These are phyloP conservation scores for Sambucus nigra DNA, from an alignment of 129 eudicot species.

Conservation along the genomic window DNA sequence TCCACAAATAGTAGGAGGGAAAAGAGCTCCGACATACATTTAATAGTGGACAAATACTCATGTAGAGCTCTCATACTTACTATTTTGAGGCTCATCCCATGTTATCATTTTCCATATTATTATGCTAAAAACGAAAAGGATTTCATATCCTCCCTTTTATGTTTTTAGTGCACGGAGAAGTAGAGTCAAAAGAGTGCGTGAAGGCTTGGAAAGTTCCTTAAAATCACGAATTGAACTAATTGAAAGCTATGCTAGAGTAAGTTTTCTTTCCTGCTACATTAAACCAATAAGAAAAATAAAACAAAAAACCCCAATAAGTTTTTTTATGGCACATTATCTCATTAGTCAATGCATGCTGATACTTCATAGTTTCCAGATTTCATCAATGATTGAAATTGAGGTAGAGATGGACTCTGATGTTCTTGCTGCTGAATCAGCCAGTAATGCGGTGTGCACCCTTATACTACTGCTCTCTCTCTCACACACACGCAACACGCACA, in stretches of 20 bases:
- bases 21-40: too few relatives aligned
- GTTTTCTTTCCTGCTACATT: slow-evolving; percentile 20
- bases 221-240: slow-evolving; percentile 71
- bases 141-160: slow-evolving; percentile 6
- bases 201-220: slow-evolving; percentile 75
- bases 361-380: slow-evolving; percentile 45
- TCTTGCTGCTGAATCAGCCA: slow-evolving; percentile 89
- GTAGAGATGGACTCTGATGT: slow-evolving; percentile 97
- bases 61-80: too few relatives aligned
- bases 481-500: too few relatives aligned
- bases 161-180: slow-evolving; percentile 62
- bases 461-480: background rate
- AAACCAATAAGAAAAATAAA: background rate
- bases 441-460: slow-evolving; percentile 45
- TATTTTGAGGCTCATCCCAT: slow-evolving; percentile 6
- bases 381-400: slow-evolving; percentile 97
- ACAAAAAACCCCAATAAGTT: background rate
- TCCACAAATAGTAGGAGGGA: too few relatives aligned
- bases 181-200: slow-evolving; percentile 82
- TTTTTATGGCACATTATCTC: background rate
- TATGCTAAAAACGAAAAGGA: background rate
- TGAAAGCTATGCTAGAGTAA: slow-evolving; percentile 93
- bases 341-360: slow-evolving; percentile 4
- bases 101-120: background rate
- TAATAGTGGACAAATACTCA: too few relatives aligned